These are phyloP conservation scores for Chalciporus pseudorubinellus DNA, from an alignment of 768 basidiomycete genomes.

Conservation along the genomic window DNA sequence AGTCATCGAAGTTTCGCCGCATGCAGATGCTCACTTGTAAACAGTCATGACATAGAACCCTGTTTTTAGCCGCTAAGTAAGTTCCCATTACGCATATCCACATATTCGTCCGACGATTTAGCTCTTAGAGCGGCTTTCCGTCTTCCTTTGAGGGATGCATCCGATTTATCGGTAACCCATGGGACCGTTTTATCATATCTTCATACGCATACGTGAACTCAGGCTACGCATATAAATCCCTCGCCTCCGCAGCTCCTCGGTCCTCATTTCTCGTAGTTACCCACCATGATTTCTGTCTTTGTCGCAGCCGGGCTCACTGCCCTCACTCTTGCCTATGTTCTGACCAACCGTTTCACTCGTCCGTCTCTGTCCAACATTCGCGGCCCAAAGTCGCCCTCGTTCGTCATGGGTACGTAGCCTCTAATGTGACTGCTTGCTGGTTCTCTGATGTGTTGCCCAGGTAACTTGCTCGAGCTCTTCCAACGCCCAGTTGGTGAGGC, in stretches of 20 bases:
- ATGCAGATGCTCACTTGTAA: neutral
- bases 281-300: constrained; percentile 10
- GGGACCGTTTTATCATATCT: neutral
- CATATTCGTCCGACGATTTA: neutral
- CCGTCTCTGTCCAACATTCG: constrained; percentile 15
- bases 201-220: constrained; percentile 5
- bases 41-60: neutral
- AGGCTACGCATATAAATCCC: constrained; percentile 3
- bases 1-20: neutral
- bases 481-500: constrained; percentile 24
- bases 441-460: constrained; percentile 21
- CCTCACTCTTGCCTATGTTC: constrained; percentile 6
- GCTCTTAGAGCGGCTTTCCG: neutral
- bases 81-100: too few relatives aligned
- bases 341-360: neutral
- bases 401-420: constrained; percentile 15
- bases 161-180: too few relatives aligned
- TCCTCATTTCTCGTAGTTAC: neutral
- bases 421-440: constrained; percentile 5
- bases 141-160: neutral
- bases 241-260: too few relatives aligned
- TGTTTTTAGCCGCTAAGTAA: neutral
- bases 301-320: constrained; percentile 1
- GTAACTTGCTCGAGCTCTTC: constrained; percentile 29
- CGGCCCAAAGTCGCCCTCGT: constrained; percentile 23